Evolutionary conservation across 2,329 filamentous ascomycete genomes (phyloP), one percentile per base, ranked within the genome.

Genomic region (Claviceps digitariae): DNA sequence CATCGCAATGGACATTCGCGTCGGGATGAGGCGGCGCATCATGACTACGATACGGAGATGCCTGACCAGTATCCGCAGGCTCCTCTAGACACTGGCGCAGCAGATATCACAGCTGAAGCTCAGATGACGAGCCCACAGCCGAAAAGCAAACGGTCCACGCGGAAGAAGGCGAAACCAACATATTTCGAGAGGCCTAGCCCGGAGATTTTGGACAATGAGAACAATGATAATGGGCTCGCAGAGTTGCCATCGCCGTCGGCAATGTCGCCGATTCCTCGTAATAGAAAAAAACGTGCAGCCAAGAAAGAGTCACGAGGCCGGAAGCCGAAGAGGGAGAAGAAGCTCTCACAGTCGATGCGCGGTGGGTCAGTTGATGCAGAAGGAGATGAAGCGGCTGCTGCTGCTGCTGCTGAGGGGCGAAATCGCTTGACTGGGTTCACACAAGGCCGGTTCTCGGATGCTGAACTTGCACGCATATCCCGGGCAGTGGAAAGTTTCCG

Each of bases 101-200:
- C 41, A 38, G 51, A 55, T 9, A n/a, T 36, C 45, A 59, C 51
- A 20, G 54, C 20, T n/a, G 52, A 50, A 12, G 38, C 38, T 12
- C 49, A 58, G 21, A 12, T 53, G 20, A 38, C 56, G 7, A 51
- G 43, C 20, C 25, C 52, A 52, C 40, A 43, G 47, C 55, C 57
- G 25, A 64, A 63, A 56, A 63, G 58, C 56, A 54, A 61, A 41
- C 64, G 67, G 27, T 64, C 71, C 36, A 68, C 68, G 34, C 63
- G 67, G 45, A 76, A 74, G 64, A 77, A 74, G 63, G 67, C 71
- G 48, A 78, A 78, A 60, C 71, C 72, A 10, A 73, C 72, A 20
- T 74, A 68, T 53, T 73, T 72, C 57, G 66, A 69, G 44, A 63
- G 68, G 52, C 56, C 61, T 10, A 56, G 58, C 5, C 57, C 57